These are phyloP conservation scores for Cytospora chrysosperma DNA, from an alignment of 2,329 filamentous ascomycete species.

Conservation along the genomic window DNA sequence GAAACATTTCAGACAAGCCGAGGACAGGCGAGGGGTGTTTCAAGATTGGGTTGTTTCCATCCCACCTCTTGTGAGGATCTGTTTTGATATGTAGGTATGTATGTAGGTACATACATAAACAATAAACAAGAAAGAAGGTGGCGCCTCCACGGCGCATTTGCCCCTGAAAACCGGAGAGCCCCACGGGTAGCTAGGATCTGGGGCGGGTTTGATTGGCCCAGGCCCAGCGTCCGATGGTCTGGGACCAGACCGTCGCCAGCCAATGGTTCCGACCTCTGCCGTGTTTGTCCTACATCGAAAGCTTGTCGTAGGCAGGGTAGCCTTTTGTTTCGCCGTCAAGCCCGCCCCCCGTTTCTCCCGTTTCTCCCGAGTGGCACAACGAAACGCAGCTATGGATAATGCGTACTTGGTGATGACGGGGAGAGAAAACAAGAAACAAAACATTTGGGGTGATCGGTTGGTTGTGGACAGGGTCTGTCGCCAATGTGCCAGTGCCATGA, in stretches of 20 bases:
- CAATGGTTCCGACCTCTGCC: not conserved
- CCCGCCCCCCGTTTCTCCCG: too few relatives aligned
- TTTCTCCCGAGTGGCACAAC: not conserved
- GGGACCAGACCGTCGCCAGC: not conserved
- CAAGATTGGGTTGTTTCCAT: not conserved
- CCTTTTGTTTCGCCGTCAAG: not conserved
- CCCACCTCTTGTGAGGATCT: slow-evolving; percentile 10
- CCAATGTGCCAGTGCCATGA: not conserved
- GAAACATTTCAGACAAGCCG: not conserved
- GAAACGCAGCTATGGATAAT: not conserved
- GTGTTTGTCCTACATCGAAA: not conserved
- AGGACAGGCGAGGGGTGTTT: not conserved
- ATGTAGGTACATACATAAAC: too few relatives aligned
- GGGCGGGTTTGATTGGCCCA: not conserved
- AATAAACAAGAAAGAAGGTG: too few relatives aligned
- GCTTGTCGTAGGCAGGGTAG: too few relatives aligned
- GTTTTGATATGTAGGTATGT: too few relatives aligned
- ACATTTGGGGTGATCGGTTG: not conserved
- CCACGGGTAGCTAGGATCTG: not conserved
- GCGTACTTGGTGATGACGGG: not conserved
- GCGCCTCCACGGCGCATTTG: not conserved
- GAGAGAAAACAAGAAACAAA: not conserved
- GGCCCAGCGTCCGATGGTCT: not conserved
- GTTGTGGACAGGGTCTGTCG: not conserved
- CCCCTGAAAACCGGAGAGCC: not conserved